phyloP scores from a whole-genome alignment of 257 asterid species.

The Lycium barbarum region DNA sequence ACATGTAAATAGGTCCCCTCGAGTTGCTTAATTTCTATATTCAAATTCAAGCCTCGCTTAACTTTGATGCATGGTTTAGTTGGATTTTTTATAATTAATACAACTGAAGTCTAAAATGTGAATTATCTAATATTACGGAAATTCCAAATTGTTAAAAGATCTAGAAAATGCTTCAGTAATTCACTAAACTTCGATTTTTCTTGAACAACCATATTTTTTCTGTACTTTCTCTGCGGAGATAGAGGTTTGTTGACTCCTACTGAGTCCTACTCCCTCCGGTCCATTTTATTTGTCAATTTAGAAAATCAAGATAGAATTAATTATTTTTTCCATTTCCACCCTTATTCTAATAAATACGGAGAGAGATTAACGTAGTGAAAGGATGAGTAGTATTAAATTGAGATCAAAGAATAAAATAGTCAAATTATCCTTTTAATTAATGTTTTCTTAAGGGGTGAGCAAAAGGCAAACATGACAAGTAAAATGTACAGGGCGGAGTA shows the following conservation, averaged over 20 bases:
- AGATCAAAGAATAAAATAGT: not conserved
- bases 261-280: no score
- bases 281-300: not conserved
- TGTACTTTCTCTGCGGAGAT: not conserved
- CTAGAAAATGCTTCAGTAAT: not conserved
- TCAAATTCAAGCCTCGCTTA: not conserved
- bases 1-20: not conserved
- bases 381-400: not conserved
- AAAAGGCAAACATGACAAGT: not conserved
- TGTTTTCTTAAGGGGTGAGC: not conserved
- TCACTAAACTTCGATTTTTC: not conserved
- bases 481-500: not conserved
- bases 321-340: not conserved
- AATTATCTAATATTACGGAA: not conserved
- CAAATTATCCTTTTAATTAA: not conserved
- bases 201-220: not conserved
- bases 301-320: not conserved
- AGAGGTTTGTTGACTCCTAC: not conserved
- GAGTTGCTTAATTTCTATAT: not conserved
- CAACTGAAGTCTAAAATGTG: not conserved
- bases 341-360: not conserved
- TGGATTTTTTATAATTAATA: not conserved
- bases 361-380: not conserved
- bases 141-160: not conserved
- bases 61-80: not conserved